Percentiles rank a stretch among this genome's conserved stretches.
Evolutionary conservation across 1,284 basidiomycete genomes (phyloP).

Genomic region (Meripilus lineatus): DNA sequence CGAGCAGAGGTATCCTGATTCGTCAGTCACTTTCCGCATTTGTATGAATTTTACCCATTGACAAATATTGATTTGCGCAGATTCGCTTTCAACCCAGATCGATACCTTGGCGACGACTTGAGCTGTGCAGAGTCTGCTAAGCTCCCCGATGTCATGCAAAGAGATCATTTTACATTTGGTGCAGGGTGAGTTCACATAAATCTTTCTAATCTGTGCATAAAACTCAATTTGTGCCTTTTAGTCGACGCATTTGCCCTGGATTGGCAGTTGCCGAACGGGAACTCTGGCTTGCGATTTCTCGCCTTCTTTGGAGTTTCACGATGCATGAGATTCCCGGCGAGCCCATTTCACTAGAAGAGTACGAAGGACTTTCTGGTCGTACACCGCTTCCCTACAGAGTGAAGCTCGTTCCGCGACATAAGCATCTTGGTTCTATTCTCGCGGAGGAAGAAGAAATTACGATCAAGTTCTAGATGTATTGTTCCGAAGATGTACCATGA

Average conservation of each 20-base stretch:
- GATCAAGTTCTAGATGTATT: too few species aligned
- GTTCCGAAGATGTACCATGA: too few species aligned
- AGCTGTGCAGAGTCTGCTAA: constrained; percentile 6
- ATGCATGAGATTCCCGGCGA: constrained; percentile 25
- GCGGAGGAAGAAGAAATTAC: constrained; percentile 4
- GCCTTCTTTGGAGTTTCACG: constrained; percentile 29
- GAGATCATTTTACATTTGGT: too few species aligned
- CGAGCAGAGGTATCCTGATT: constrained; percentile 3
- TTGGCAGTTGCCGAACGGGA: constrained; percentile 29
- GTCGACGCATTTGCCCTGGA: constrained; percentile 25
- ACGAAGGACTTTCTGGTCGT: constrained; percentile 31
- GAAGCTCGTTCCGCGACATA: constrained; percentile 17
- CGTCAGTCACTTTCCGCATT: background rate
- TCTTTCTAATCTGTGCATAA: too few species aligned
- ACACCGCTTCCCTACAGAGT: constrained; percentile 19
- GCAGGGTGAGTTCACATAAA: constrained; percentile 2
- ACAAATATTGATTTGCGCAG: background rate
- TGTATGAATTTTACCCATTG: background rate
- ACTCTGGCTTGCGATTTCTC: constrained; percentile 28
- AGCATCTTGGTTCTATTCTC: constrained; percentile 3
- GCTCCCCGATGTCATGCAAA: too few species aligned
- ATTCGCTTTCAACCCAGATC: constrained; percentile 8
- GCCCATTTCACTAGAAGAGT: constrained; percentile 31
- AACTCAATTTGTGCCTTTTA: constrained; percentile 2
- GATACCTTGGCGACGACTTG: too few species aligned